Conservation (phyloP, 768 basidiomycete species). For the Boletus tomentosulus region DNA sequence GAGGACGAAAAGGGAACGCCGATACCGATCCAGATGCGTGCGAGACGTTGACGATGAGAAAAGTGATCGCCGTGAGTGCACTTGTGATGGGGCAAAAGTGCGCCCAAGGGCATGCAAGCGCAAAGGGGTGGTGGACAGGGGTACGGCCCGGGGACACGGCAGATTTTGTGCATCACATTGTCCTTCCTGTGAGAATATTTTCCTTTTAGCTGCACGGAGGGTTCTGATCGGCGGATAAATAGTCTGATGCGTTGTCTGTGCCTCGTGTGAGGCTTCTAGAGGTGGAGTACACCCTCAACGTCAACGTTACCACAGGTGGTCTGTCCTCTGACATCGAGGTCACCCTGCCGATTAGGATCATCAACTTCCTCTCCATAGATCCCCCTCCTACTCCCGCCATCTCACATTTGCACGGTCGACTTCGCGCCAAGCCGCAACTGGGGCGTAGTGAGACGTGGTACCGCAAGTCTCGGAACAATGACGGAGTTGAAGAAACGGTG, state of each 20-base stretch:
- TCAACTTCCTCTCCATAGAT: conserved; percentile 85
- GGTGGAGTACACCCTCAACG: conserved; percentile 67
- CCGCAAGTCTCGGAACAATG: conserved; percentile 24
- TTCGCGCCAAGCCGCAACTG: conserved; percentile 22
- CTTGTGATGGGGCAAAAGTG: conserved; percentile 65
- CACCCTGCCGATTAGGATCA: conserved; percentile 67
- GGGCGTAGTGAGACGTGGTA: conserved; percentile 28
- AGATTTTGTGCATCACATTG: conserved; percentile 65
- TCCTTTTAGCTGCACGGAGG: background rate
- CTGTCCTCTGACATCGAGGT: conserved; percentile 62
- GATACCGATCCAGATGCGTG: conserved; percentile 53
- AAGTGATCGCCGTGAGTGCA: conserved; percentile 59
- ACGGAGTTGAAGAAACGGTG: conserved; percentile 21
- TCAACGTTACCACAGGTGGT: conserved; percentile 57
- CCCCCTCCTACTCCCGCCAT: conserved; percentile 52
- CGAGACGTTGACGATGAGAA: conserved; percentile 56
- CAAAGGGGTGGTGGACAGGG: conserved; percentile 89
- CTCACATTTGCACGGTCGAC: conserved; percentile 16
- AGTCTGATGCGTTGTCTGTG: conserved; percentile 72
- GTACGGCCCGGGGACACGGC: conserved; percentile 57
- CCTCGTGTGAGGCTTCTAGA: conserved; percentile 67
- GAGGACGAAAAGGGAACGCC: conserved; percentile 28
- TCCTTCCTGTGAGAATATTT: conserved; percentile 61
- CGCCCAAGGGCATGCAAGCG: conserved; percentile 67
- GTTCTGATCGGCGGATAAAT: conserved; percentile 6